Base-by-base conservation (phyloP, 2,329 filamentous ascomycete genomes). In the Neoscytalidium dimidiatum region DNA sequence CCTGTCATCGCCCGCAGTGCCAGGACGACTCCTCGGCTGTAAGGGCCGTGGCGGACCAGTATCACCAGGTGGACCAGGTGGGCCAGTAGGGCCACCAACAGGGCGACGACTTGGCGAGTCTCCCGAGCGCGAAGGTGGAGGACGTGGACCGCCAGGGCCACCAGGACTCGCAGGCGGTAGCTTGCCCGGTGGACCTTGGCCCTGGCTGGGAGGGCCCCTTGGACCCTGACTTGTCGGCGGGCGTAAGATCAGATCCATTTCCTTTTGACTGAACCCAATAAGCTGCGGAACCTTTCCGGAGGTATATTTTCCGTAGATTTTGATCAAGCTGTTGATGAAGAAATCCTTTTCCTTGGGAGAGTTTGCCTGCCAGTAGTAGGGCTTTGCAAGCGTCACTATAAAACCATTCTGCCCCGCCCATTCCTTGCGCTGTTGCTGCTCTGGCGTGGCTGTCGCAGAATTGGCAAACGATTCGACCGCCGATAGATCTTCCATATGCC, bases 311-410 rank as follows among this genome's bases (percentile, higher is more conserved):
- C 89, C 89, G 77, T 92, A 99, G 69, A 99, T 97, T 79, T 98
- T 99, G 74, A 98, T 88, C 70, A 98, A 80, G 77, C 94, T 97
- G 35, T 92, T 93, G 72, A 99, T 95, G 78, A 99, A 99, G 80
- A 98, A 98, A 75, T 97, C 94, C 83, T 97, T 98, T 80, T 99
- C 95, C 81, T 97, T 97, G 62, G 92, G 86, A 0, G 92, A 95
- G 69, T 92, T 89, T 35, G 95, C 93, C 77, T 96, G 88, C 95
- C 95, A 99, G 77, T 95, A 99, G 79, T 99, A 99, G 0, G 93
- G 91, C 77, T 99, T 99, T 28, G 91, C 90, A 29, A 99, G 86
- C 1, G 90, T 95, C 58, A 98, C 92, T 28, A 90, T 83, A 74
- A 99, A 98, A 17, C 95, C 95, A 49, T 88, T 87, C 65, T 90